Evolutionary conservation across 768 basidiomycete species (phyloP), one percentile per base, ranked within the genome.

Genomic region (Boletus tomentosulus): DNA sequence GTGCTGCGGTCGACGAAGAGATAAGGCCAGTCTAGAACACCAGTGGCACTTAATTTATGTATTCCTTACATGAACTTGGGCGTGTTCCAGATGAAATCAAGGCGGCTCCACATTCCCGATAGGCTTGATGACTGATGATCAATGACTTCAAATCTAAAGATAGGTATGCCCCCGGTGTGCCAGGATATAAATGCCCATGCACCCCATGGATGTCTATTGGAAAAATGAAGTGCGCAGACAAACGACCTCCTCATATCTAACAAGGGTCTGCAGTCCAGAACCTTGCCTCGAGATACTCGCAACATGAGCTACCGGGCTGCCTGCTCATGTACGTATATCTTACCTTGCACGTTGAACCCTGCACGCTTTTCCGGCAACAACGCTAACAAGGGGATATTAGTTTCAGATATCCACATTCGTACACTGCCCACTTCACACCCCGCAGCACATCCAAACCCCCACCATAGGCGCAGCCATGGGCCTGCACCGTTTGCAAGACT

Each of bases 401-500:
- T 53, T 48, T 53, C 52, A 53, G 46, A 53, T 42, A 25, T 27
- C 31, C 39, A 48, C 39, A 15, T 34, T 19, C 44, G 44, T 30
- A 30, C 28, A 45, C 16, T 7, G 43, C 16, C 43, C 15, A 30
- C 13, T 37, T 46, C 33, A 8, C 22, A 31, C 12, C 28, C 8
- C 51, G 28, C 24, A 13, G 50, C 4, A 13, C 46, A 33, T 9
- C 39, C 13, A 43, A 16, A 27, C 39, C 37, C 39, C 19, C 41
- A 33, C 39, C 41, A 25, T 35, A 16, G 24, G 28, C 22, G 13
- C 31, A 46, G 8, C 19, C 48, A 66, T 67, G 65, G 62, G 61
- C 22, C 39, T 46, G 19, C 50, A 57, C 11, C 50, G 3, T 41
- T 25, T 49, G 12, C 54, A 56, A 11, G 42, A 52, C 16, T n/a